Conservation (phyloP, 192 early-diverging fungal species). For the Funneliformis geosporum region DNA sequence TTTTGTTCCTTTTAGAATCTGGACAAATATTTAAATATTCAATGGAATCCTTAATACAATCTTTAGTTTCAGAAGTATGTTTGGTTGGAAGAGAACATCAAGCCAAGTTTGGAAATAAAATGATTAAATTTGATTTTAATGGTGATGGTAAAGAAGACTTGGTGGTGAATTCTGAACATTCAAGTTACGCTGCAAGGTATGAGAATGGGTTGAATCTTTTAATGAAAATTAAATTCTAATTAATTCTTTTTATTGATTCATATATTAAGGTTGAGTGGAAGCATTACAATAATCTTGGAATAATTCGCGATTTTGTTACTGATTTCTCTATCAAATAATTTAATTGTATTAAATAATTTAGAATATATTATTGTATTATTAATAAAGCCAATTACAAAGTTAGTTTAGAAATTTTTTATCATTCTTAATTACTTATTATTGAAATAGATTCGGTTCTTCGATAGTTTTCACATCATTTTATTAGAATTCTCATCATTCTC, state of each 20-base stretch:
- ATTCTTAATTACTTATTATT: no score
- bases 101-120: conserved; percentile 24
- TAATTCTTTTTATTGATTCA: not conserved
- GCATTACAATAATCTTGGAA: not conserved
- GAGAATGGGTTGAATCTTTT: not conserved
- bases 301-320: no score
- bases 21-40: conserved; percentile 14
- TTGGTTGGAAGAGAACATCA: not conserved
- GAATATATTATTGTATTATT: no score
- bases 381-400: no score
- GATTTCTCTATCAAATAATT: no score
- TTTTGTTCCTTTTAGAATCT: not conserved
- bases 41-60: not conserved
- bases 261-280: conserved; percentile 11
- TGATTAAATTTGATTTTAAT: conserved; percentile 58
- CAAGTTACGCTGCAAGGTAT: conserved; percentile 3
- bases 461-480: no score
- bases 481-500: no score
- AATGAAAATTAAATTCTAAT: not conserved
- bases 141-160: conserved; percentile 59
- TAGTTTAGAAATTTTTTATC: no score
- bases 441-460: no score
- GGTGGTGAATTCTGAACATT: conserved; percentile 64
- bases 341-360: no score
- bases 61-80: not conserved